Evolutionary conservation across 352 stramenopile genomes (phyloP).

Genomic region (Phytophthora palmivora): DNA sequence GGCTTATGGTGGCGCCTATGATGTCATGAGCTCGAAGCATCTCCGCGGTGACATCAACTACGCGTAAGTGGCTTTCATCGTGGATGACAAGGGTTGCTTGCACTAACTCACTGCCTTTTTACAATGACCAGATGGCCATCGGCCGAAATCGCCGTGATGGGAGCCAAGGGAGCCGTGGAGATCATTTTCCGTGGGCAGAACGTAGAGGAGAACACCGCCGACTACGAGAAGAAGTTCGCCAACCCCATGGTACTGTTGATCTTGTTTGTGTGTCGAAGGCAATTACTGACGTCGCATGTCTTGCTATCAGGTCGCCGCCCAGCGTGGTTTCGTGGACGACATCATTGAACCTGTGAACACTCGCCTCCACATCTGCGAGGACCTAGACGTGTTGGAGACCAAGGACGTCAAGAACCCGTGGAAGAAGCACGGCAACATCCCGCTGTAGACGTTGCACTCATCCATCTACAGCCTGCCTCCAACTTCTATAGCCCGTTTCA

Average conservation of each 20-base stretch:
- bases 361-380: slow-evolving; percentile 94
- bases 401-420: slow-evolving; percentile 94
- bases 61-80: slow-evolving; percentile 60
- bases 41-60: slow-evolving; percentile 98
- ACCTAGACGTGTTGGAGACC: slow-evolving; percentile 94
- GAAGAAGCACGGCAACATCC: slow-evolving; percentile 99
- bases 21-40: slow-evolving; percentile 99
- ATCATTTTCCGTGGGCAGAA: slow-evolving; percentile 98
- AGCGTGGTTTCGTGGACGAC: slow-evolving; percentile 98
- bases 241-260: slow-evolving; percentile 90
- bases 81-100: not conserved
- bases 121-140: slow-evolving; percentile 61
- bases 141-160: slow-evolving; percentile 92
- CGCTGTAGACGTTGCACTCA: slow-evolving; percentile 81
- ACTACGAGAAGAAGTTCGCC: slow-evolving; percentile 97
- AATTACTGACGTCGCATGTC: slow-evolving; percentile 16
- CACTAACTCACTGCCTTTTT: slow-evolving; percentile 23
- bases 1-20: slow-evolving; percentile 98
- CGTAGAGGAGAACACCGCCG: slow-evolving; percentile 94
- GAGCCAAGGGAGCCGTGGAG: slow-evolving; percentile 96
- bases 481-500: slow-evolving; percentile 29
- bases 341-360: slow-evolving; percentile 97
- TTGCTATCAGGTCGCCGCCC: slow-evolving; percentile 85
- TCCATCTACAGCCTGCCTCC: slow-evolving; percentile 11
- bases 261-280: slow-evolving; percentile 16